Base-by-base conservation (phyloP, 805 yeast genomes). In the Yarrowia deformans region DNA sequence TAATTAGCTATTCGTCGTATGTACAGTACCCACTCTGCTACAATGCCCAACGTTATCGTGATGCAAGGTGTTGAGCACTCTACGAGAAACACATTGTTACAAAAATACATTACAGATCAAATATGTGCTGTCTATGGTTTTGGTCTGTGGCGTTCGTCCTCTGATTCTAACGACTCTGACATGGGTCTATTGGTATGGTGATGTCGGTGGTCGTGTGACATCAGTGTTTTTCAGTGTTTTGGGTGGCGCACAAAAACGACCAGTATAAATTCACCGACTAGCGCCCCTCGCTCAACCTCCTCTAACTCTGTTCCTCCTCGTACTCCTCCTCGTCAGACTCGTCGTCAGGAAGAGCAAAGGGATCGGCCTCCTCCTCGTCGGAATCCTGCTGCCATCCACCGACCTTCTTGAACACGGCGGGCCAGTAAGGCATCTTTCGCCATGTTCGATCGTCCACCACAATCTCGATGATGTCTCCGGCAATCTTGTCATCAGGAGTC, bases 391-490 rank as follows among this genome's bases (percentile, higher is more conserved):
- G 70, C 69, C 70, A 70, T 8, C 69, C 70, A 19, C 69, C 73
- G 9, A 52, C 50, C 19, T 70, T 69, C 40, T 69, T 71, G 70
- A 71, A 79, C 72, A 79, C 81, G 6, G 68, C 71, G 8, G 79
- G 78, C 75, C 79, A 76, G 71, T 75, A 76, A 6, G 76, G 74
- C 68, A 61, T 69, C 46, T 72, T 73, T 71, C 76, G 75, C 81
- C 81, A 79, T 9, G 73, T 73, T 18, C 75, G 72, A 37, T 73
- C 71, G 71, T 77, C 75, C 49, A 74, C 71, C 8, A 79, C 79
- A 14, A 79, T 74, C 55, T 78, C 76, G 58, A 74, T 70, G 70
- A 79, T 74, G 14, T 77, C 78, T 12, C 80, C 81, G 14, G 73
- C 71, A 23, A 77, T 72, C 42, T 75, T 77, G 42, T 73, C 73